Evolutionary conservation across 306 rosid genomes (phyloP).

Genomic region (barrel medic (Medicago truncatula)): MtrunA17r5.0-ANR NC_053046.1:13385001-13385500

Average conservation of each 20-base stretch:
- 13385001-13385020: slow-evolving; percentile 37
- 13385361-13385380: no score
- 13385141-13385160: slow-evolving; percentile 59
- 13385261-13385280: not conserved
- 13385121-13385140: slow-evolving; percentile 29
- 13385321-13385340: no score
- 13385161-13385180: slow-evolving; percentile 31
- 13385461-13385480: no score
- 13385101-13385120: slow-evolving; percentile 49
- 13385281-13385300: not conserved
- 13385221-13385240: not conserved
- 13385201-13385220: not conserved
- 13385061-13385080: slow-evolving; percentile 78
- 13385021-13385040: not conserved
- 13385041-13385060: slow-evolving; percentile 39
- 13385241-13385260: not conserved
- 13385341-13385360: no score
- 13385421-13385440: no score
- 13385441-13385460: no score
- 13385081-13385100: slow-evolving; percentile 57
- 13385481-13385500: no score
- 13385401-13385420: no score
- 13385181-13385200: slow-evolving; percentile 55
- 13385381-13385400: no score
- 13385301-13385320: not conserved